Conservation (phyloP, 2,329 filamentous ascomycete genomes). For the Botryotinia narcissicola region DNA sequence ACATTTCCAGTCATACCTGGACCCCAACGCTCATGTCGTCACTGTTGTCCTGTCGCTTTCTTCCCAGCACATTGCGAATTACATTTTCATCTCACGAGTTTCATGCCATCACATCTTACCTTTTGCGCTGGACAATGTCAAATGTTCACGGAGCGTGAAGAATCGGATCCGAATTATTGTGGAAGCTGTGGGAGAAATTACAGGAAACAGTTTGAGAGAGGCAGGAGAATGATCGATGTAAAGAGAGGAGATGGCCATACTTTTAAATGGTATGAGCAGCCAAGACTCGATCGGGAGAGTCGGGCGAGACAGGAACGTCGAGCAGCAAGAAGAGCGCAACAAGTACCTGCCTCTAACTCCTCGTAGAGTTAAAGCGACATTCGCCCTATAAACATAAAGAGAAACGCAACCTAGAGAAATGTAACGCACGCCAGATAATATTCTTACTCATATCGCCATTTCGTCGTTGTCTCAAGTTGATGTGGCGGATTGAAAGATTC, state of each 20-base stretch:
- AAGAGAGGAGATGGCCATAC: not conserved
- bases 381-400: not conserved
- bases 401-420: not conserved
- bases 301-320: slow-evolving; percentile 2
- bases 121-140: slow-evolving; percentile 27
- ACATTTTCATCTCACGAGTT: slow-evolving; percentile 30
- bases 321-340: not conserved
- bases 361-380: not conserved
- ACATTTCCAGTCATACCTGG: slow-evolving; percentile 20
- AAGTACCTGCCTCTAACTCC: not conserved
- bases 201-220: slow-evolving; percentile 27
- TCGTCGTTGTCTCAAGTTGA: not conserved
- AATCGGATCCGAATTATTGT: slow-evolving; percentile 21
- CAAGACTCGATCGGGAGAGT: not conserved
- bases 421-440: not conserved
- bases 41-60: slow-evolving; percentile 32
- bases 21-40: slow-evolving; percentile 24
- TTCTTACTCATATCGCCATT: not conserved
- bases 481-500: not conserved
- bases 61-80: slow-evolving; percentile 34
- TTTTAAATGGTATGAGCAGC: slow-evolving; percentile 9
- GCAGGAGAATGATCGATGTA: slow-evolving; percentile 27
- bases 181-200: slow-evolving; percentile 25
- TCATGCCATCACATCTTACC: slow-evolving; percentile 25
- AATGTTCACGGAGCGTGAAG: slow-evolving; percentile 22